Conservation (phyloP, 139 green algal genomes). For the Chlamydomonas schloesseri region DNA sequence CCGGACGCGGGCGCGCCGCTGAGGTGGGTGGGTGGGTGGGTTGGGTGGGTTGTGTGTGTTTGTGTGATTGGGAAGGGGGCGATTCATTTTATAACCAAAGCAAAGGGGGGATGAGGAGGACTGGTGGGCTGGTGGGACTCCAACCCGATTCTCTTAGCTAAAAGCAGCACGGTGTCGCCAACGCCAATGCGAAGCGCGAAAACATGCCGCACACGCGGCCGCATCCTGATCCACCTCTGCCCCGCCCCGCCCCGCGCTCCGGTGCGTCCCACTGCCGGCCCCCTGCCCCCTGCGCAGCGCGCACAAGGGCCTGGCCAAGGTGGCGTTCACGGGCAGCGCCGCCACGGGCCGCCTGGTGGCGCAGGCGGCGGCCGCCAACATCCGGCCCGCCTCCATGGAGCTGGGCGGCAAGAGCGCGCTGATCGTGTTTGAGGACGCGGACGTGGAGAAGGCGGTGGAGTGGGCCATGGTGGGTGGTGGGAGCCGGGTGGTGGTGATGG, state of each 20-base stretch:
- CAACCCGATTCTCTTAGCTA: too few relatives aligned
- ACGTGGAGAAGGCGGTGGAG: slow-evolving; percentile 91
- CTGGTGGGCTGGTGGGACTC: too few relatives aligned
- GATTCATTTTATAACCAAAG: too few relatives aligned
- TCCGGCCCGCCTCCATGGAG: slow-evolving; percentile 81
- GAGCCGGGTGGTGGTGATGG: not conserved
- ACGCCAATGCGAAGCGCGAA: too few relatives aligned
- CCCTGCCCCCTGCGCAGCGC: slow-evolving; percentile 55
- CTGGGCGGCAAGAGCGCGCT: slow-evolving; percentile 89
- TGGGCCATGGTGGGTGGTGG: slow-evolving; percentile 78
- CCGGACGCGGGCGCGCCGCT: slow-evolving; percentile 70
- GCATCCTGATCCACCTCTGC: too few relatives aligned
- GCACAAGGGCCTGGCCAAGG: slow-evolving; percentile 83
- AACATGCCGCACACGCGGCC: too few relatives aligned
- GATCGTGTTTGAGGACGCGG: slow-evolving; percentile 92
- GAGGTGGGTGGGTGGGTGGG: slow-evolving; percentile 42
- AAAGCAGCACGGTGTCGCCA: too few relatives aligned
- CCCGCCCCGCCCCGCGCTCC: too few relatives aligned
- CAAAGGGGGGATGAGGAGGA: too few relatives aligned
- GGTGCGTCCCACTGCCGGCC: too few relatives aligned
- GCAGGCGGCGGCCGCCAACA: slow-evolving; percentile 75
- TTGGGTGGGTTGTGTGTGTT: not conserved
- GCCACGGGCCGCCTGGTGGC: slow-evolving; percentile 77
- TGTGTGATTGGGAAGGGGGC: too few relatives aligned
- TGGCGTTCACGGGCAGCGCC: slow-evolving; percentile 89